phyloP scores from a whole-genome alignment of 2,329 filamentous ascomycete species.

The Albifimbria verrucaria region DNA sequence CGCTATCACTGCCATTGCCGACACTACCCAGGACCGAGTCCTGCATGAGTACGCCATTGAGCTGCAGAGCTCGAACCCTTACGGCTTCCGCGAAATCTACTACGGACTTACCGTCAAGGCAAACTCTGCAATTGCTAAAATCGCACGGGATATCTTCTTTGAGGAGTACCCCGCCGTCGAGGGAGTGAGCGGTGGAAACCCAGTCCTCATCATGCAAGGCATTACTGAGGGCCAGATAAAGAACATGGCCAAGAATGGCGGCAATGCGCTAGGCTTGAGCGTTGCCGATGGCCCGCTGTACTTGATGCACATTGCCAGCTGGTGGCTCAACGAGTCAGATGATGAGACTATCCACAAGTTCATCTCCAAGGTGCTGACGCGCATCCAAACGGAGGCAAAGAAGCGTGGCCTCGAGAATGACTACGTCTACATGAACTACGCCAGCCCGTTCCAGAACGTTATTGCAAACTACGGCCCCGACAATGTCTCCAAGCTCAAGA shows the following conservation, averaged over 20 bases:
- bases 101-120: constrained; percentile 15
- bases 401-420: constrained; percentile 28
- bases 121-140: constrained; percentile 4
- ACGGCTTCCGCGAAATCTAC: constrained; percentile 18
- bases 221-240: constrained; percentile 34
- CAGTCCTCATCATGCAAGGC: constrained; percentile 33
- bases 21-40: constrained; percentile 18
- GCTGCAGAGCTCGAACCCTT: constrained; percentile 7
- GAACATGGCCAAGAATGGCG: constrained; percentile 29
- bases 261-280: constrained; percentile 26
- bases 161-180: constrained; percentile 17
- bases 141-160: constrained; percentile 9
- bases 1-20: constrained; percentile 15
- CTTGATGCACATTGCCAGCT: constrained; percentile 5
- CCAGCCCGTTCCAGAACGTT: constrained; percentile 35
- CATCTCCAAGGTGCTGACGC: constrained; percentile 4
- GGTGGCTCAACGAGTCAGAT: constrained; percentile 18
- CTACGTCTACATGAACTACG: constrained; percentile 46
- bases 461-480: constrained; percentile 35
- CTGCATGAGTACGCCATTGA: constrained; percentile 12
- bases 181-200: constrained; percentile 18
- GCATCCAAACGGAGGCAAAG: constrained; percentile 17
- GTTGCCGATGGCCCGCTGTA: constrained; percentile 20
- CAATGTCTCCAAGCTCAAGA: constrained; percentile 30
- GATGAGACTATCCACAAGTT: constrained; percentile 28